Evolutionary conservation across 768 basidiomycete species (phyloP), one percentile per base, ranked within the genome.

Genomic region (Chlorophyllum brunneum): DNA sequence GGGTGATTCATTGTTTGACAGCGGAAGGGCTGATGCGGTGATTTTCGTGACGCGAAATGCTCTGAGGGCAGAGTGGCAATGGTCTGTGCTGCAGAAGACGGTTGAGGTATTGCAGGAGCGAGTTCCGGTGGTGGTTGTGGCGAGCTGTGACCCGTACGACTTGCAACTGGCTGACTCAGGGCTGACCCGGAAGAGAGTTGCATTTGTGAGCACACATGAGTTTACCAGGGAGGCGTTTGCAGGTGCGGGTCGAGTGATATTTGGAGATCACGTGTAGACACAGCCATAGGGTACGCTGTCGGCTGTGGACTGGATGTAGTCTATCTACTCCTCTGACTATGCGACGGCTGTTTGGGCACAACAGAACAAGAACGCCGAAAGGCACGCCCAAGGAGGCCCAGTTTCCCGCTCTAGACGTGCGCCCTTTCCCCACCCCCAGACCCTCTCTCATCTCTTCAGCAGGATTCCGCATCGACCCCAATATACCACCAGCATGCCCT

Each of bases 71-170:
- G 34, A 44, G 9, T 86, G 84, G 83, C 85, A 84, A 64, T 50
- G 73, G 42, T 66, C 68, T 9, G 67, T 69, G 33, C 56, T 85
- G 48, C 55, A 60, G 38, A 65, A 54, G 16, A 50, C 6, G 2
- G 48, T 46, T 2, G 20, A 23, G 7, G 22, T 3, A 18, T 15
- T 45, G 7, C 22, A 18, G 15, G 44, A 31, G 36, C 26, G 26
- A 0, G 59, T 66, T 15, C 67, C 68, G 15, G 63, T 83, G 29
- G 69, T 83, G 1, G 62, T 86, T 11, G 55, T 87, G 0, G 75
- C 81, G 16, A 84, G 80, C 31, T 84, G 84, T 59, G 79, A 75
- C n/a, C 85, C 85, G 24, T 88, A 86, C 57, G 85, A 87, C 55
- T 51, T 83, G 11, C 65, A 61, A 7, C 58, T 64, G 29, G 37